Base-by-base conservation (phyloP, 805 yeast genomes). In the Candida suzukii region DNA sequence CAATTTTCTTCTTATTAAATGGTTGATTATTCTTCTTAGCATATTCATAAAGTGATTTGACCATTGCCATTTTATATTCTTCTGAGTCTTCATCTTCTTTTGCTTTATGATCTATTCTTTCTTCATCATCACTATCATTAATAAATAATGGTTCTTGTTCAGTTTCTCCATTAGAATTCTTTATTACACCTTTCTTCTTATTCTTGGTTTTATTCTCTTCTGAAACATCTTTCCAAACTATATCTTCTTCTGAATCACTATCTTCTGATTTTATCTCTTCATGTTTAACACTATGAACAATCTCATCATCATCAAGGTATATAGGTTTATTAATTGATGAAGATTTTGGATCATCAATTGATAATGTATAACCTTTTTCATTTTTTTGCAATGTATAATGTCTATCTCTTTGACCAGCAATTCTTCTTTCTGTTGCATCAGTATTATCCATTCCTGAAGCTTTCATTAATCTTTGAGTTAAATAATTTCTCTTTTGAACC, bases 401-500 rank as follows among this genome's bases (percentile, higher is more conserved):
- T 45, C 79, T 70, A 47, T 83, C 86, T 47, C 74, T 78, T 50
- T 88, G 96, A 31, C 97, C 86, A 0, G 96, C 88, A 4, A 93
- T 76, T 40, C 96, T 69, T 42, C 76, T 63, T 9, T 72, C 65
- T 0, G 70, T 60, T 14, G 61, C 50, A 26, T 48, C 56, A 13
- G 69, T 74, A 33, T 69, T 78, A 29, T 82, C 84, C 78, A 86
- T 71, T 0, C 97, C 98, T 9, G 86, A 75, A 1, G 83, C 78
- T 47, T 80, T 80, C 86, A 93, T 82, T 30, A 93, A 67, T 48
- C 78, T 73, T 61, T 93, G 98, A 0, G 99, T 91, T 49, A 83
- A 80, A 56, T 76, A 88, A 58, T 93, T 93, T 46, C 99, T 71
- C 57, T 88, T 88, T 50, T 87, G 84, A 1, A 93, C 98, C 76